Base-by-base conservation (phyloP, 1,284 basidiomycete species). In the Ceratobasidium sp. region DNA sequence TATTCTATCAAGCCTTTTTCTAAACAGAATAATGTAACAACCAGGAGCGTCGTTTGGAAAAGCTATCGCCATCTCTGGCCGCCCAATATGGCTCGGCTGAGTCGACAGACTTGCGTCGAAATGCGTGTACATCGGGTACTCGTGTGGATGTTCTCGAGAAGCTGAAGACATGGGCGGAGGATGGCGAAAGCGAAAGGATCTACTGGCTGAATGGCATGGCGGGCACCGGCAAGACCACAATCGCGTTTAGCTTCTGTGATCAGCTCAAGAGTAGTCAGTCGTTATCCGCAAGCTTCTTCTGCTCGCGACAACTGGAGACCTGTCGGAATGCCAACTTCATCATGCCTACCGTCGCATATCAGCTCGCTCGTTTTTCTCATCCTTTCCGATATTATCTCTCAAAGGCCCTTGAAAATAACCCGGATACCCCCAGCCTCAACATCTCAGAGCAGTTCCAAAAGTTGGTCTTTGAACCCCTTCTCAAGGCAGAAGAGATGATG, bases 281-380 rank as follows among this genome's bases (percentile, higher is more conserved):
- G 9, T 47, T 66, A n/a, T 47, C 32, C 16, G 63, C 63, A 2
- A 66, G 49, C 49, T 66, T 66, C 35, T 66, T 66, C 38, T 66
- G 63, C 49, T 43, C 63, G 7, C 47, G 63, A 23, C 30, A n/a
- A 21, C n/a, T 54, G 26, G 47, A 30, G 18, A 1, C 18, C 1
- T 66, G 63, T 18, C 47, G 49, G 7, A 21, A 54, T 5, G 47
- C 52, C 30, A 18, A 41, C 7, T 14, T 26, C 2, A 66, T 66
- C 13, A 23, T 66, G 13, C 63, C 63, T 8, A 26, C 49, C 1
- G 52, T 66, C 21, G 32, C 63, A 0, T 66, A 66, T 23, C 63
- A 66, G 16, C 63, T 66, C 5, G 32, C 63, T 5, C 49, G 28
- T 1, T 66, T 41, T 9, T 66, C 49, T 0, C n/a, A 26, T 38